Conservation (phyloP, 2,329 filamentous ascomycete genomes). For the Ceratocystis albifundus region DNA sequence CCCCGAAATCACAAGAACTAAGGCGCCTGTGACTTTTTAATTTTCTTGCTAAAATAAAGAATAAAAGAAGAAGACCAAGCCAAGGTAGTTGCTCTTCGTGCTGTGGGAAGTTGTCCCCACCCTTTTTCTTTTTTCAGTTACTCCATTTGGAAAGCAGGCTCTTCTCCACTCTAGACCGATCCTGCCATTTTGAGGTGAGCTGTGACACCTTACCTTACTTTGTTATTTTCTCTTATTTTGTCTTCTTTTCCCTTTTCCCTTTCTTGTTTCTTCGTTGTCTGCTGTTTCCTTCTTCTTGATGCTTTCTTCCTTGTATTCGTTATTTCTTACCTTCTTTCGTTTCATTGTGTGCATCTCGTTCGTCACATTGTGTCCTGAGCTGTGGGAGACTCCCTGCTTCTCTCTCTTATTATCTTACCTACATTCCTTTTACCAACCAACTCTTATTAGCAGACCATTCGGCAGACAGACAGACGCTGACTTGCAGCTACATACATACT, state of each 20-base stretch:
- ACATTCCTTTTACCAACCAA: neutral
- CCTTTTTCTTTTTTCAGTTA: neutral
- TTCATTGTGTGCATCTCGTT: neutral
- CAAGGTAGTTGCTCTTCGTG: neutral
- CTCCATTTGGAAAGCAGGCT: neutral
- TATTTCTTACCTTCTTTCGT: neutral
- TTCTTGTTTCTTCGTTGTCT: neutral
- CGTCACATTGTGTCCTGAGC: neutral
- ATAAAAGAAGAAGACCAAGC: neutral
- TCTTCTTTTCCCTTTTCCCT: conserved; percentile 13
- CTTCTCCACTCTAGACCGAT: conserved; percentile 7
- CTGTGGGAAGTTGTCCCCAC: neutral
- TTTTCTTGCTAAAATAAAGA: neutral
- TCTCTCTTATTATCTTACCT: neutral
- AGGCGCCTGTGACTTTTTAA: too few relatives aligned
- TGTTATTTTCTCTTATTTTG: neutral
- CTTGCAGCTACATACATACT: neutral
- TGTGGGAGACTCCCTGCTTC: conserved; percentile 13
- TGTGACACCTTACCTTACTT: conserved; percentile 8
- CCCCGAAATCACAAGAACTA: too few relatives aligned
- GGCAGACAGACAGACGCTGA: neutral
- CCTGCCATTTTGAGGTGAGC: conserved; percentile 5
- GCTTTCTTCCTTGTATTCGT: neutral
- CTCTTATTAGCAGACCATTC: neutral
- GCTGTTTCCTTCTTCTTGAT: conserved; percentile 3